Conservation (phyloP, 2,329 filamentous ascomycete species). For the Microcera coccophila region DNA sequence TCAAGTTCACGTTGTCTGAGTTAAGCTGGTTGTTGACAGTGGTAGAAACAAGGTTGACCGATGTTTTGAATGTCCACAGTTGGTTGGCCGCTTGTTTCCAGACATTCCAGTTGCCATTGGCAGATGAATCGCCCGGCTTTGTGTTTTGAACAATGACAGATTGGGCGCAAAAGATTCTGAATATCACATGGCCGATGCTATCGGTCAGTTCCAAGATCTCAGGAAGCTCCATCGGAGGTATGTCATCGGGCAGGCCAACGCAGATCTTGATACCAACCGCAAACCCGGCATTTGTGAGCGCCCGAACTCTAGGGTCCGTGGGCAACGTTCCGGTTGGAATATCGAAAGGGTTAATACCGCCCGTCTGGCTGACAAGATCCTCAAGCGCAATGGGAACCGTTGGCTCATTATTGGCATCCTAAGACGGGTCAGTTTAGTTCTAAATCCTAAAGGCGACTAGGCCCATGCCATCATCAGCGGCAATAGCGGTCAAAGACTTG, state of each 20-base stretch:
- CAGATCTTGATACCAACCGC: background rate
- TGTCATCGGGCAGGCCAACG: background rate
- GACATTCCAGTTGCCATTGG: background rate
- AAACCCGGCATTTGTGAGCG: background rate
- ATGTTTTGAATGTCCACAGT: background rate
- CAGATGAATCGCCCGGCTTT: background rate
- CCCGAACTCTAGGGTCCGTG: background rate
- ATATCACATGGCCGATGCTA: background rate
- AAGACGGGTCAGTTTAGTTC: too few species aligned
- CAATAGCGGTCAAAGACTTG: background rate
- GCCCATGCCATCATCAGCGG: too few species aligned
- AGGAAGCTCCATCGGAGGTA: background rate
- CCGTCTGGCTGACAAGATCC: background rate
- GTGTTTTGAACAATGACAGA: background rate
- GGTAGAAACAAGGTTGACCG: background rate
- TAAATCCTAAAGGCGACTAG: too few species aligned
- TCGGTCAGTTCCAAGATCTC: background rate
- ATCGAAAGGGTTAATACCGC: background rate
- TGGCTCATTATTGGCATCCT: background rate
- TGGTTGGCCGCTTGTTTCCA: too few species aligned
- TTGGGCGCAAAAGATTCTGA: slow-evolving; percentile 3
- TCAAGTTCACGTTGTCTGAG: too few species aligned
- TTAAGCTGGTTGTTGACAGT: background rate
- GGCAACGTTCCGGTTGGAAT: background rate
- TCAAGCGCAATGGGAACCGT: background rate